phyloP scores from a whole-genome alignment of 208 protist species.

The Histomonas meleagridis region DNA sequence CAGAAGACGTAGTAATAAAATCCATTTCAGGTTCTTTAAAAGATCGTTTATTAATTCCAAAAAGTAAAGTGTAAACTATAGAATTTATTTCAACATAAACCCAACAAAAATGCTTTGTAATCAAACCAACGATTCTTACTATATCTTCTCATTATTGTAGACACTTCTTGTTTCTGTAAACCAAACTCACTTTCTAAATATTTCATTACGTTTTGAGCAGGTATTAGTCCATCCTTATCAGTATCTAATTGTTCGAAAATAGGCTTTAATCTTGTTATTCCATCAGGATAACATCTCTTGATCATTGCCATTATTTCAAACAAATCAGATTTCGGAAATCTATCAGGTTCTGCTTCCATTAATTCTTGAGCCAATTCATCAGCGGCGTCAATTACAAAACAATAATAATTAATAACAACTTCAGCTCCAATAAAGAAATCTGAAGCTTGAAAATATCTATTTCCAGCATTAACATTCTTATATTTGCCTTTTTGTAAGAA shows the following conservation, averaged over 20 bases:
- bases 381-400: background rate
- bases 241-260: background rate
- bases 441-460: background rate
- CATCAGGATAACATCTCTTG: too few relatives aligned
- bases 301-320: background rate
- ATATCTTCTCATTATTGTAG: background rate
- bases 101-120: too few relatives aligned
- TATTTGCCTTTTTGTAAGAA: conserved; percentile 39
- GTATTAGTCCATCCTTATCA: background rate
- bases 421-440: conserved; percentile 36
- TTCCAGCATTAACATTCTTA: background rate
- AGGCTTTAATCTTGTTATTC: too few relatives aligned
- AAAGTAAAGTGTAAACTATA: too few relatives aligned
- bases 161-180: background rate
- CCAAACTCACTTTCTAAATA: background rate
- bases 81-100: too few relatives aligned
- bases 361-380: background rate
- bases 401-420: background rate
- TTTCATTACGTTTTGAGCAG: background rate
- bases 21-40: too few relatives aligned
- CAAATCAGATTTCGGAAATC: background rate
- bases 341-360: background rate
- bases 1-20: too few relatives aligned
- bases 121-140: background rate
- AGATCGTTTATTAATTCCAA: too few relatives aligned